phyloP scores from a whole-genome alignment of 352 stramenopile genomes.

The Globisporangium megalacanthum region DNA sequence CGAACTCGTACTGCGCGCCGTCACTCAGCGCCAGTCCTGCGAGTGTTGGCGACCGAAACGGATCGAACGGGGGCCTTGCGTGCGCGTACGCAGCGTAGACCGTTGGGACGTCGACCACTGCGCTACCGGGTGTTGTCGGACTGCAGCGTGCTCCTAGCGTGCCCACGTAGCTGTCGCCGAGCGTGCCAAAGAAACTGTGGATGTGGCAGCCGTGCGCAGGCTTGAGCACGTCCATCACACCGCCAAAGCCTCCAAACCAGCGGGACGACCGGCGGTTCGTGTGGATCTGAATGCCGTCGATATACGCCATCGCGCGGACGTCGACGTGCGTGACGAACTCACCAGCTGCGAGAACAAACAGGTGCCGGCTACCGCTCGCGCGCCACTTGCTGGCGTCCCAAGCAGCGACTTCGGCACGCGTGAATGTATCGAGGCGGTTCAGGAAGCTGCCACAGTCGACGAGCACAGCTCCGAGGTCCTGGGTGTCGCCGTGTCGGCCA shows the following conservation, averaged over 20 bases:
- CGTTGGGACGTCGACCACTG: neutral
- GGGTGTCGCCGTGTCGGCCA: neutral
- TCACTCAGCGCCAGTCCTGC: conserved; percentile 15
- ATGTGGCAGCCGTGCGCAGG: conserved; percentile 33
- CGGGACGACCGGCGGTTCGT: conserved; percentile 50
- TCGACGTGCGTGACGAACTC: conserved; percentile 56
- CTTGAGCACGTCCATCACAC: conserved; percentile 35
- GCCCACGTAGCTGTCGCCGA: conserved; percentile 40
- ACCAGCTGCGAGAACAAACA: conserved; percentile 30
- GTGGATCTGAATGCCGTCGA: conserved; percentile 61
- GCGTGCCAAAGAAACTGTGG: conserved; percentile 46
- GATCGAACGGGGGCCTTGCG: neutral
- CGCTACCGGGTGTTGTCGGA: conserved; percentile 3
- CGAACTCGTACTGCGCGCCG: conserved; percentile 13
- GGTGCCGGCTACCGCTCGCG: conserved; percentile 28
- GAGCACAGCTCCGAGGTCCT: conserved; percentile 38
- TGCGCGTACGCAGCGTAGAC: neutral
- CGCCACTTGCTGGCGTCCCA: conserved; percentile 13
- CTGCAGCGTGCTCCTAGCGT: conserved; percentile 37
- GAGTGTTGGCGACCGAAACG: conserved; percentile 13
- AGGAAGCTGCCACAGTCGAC: conserved; percentile 38
- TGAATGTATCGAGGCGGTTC: conserved; percentile 34
- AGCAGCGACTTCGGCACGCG: conserved; percentile 20
- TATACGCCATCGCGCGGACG: conserved; percentile 49
- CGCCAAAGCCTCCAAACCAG: conserved; percentile 61